Evolutionary conservation across 1,284 basidiomycete genomes (phyloP).

Genomic region (Cerioporus squamosus): DNA sequence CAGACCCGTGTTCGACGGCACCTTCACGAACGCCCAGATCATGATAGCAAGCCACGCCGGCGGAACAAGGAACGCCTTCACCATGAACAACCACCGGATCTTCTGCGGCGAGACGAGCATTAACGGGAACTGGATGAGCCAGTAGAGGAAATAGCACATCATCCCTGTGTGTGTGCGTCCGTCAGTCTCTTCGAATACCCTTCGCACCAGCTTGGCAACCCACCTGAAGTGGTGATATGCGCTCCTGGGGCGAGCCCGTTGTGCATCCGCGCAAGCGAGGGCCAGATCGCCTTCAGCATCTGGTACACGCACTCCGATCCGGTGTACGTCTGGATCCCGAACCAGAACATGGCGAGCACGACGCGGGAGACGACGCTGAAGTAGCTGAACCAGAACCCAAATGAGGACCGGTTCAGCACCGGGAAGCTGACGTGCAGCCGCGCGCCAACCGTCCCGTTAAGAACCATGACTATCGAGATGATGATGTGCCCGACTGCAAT

Average conservation of each 20-base stretch:
- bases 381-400: constrained; percentile 81
- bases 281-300: constrained; percentile 22
- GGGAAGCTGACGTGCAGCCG: constrained; percentile 74
- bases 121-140: constrained; percentile 73
- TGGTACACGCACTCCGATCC: constrained; percentile 70
- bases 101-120: constrained; percentile 77
- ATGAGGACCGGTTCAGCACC: constrained; percentile 75
- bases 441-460: constrained; percentile 77
- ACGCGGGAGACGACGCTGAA: constrained; percentile 77
- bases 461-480: constrained; percentile 59
- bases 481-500: constrained; percentile 66
- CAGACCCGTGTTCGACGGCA: constrained; percentile 57
- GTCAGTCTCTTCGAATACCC: not conserved
- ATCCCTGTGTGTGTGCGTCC: constrained; percentile 43
- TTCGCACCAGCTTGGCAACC: constrained; percentile 10
- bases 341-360: constrained; percentile 82
- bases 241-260: constrained; percentile 64
- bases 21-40: constrained; percentile 75
- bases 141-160: constrained; percentile 82
- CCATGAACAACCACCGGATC: constrained; percentile 74
- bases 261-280: constrained; percentile 50
- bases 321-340: constrained; percentile 61
- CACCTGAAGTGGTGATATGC: constrained; percentile 68
- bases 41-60: constrained; percentile 71
- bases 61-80: constrained; percentile 70